These are phyloP conservation scores for Talaromyces pinophilus DNA, from an alignment of 2,329 filamentous ascomycete species.

Conservation along the genomic window DNA sequence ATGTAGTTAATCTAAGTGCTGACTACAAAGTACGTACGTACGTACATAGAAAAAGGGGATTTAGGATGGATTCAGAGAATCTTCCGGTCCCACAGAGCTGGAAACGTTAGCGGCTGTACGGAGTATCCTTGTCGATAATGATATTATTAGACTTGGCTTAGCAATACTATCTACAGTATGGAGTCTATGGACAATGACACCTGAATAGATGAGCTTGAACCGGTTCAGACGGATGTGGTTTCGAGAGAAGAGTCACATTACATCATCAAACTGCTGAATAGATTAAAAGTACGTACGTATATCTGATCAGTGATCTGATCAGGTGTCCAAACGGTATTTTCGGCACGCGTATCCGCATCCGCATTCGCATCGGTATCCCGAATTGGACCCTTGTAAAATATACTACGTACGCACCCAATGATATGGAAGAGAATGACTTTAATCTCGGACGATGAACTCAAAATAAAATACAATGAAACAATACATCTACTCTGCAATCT, in stretches of 20 bases:
- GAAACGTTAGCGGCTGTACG: not conserved
- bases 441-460: conserved; percentile 3
- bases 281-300: not conserved
- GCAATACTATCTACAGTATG: not conserved
- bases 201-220: not conserved
- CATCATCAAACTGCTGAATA: not conserved
- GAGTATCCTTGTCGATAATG: not conserved
- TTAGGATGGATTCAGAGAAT: not conserved
- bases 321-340: not conserved
- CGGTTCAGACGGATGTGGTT: not conserved
- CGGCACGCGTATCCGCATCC: conserved; percentile 2
- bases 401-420: not conserved
- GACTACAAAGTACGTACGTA: not conserved
- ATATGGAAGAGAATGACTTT: not conserved
- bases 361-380: conserved; percentile 8
- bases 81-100: conserved; percentile 10
- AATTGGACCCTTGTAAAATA: conserved; percentile 2
- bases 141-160: conserved; percentile 1
- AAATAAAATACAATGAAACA: not conserved
- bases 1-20: not conserved
- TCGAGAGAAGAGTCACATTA: not conserved
- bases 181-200: not conserved
- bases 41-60: not conserved
- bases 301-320: not conserved
- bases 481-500: not conserved